Base-by-base conservation (phyloP, 2,329 filamentous ascomycete genomes). In the Epicoccum sorghinum region DNA sequence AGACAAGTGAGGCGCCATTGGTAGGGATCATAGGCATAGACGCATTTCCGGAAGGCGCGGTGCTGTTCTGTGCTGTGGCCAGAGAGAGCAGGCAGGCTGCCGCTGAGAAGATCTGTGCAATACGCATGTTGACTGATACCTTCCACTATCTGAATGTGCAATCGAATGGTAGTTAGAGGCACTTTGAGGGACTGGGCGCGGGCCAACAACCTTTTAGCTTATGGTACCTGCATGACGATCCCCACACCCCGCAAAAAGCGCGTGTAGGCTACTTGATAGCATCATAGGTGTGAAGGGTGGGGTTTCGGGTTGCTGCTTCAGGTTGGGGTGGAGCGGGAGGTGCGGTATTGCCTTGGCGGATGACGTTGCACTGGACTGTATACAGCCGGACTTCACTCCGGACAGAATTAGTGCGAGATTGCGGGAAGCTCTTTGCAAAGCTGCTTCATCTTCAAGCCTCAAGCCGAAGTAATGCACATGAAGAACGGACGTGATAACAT, bases 1-100 rank as follows among this genome's bases (percentile, higher is more conserved):
- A 25, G n/a, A 55, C 47, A 24, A 55, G 52, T 8, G 41, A 40
- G 9, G 52, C 41, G 41, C 52, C 52, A 27, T 55, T 51, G 29
- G 37, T 45, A 4, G 52, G 52, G 25, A 51, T 47, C 45, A 45
- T 44, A 1, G 44, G 33, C 39, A 54, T 48, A 7, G 45, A 54
- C 6, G 39, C 45, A 22, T 55, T 55, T 4, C 27, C 22, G 10
- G 46, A 14, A 4, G 40, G 46, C 41, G 46, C 13, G 10, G 52
- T 55, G 40, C 18, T 44, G 24, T 45, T 48, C 6, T 55, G 46
- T 3, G 45, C 45, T n/a, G 32, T 33, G 32, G 12, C 36, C 12
- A 24, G 45, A 37, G 29, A 25, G 9, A 44, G 27, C 27, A 48
- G n/a, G 14, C 22, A 39, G 4, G 33, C 25, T 30, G 39, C 33